These are phyloP conservation scores for Sporobolomyces roseus DNA, from an alignment of 768 basidiomycete species.

Conservation along the genomic window DNA sequence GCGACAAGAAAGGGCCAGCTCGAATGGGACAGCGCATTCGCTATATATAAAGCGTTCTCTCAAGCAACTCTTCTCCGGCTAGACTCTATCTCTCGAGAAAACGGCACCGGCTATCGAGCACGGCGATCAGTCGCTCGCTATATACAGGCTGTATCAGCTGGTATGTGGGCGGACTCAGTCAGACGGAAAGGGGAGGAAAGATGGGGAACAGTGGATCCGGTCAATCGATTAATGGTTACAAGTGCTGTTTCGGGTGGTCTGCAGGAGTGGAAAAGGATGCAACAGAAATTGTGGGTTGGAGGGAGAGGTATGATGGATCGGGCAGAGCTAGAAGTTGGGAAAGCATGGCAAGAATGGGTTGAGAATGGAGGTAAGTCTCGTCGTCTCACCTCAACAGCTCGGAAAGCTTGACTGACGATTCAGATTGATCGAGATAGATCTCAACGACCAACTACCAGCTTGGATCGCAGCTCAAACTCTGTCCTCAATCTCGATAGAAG, in stretches of 20 bases:
- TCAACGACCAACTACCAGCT: background rate
- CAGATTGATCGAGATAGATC: background rate
- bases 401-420: background rate
- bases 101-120: background rate
- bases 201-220: constrained; percentile 11
- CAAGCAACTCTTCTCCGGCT: constrained; percentile 25
- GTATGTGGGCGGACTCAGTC: constrained; percentile 10
- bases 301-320: constrained; percentile 16
- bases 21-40: background rate
- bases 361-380: background rate
- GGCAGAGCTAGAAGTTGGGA: constrained; percentile 16
- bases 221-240: constrained; percentile 12
- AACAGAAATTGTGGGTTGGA: constrained; percentile 34
- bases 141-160: constrained; percentile 3
- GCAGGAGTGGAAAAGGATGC: constrained; percentile 34
- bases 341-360: constrained; percentile 14
- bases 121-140: constrained; percentile 8
- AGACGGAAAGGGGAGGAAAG: background rate
- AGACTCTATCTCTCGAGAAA: constrained; percentile 16
- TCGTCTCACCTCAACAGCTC: too few species aligned
- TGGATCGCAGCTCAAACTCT: constrained; percentile 39
- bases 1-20: too few species aligned
- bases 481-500: constrained; percentile 10
- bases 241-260: constrained; percentile 24
- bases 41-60: constrained; percentile 5